Conservation (phyloP, 345 rosid species). For the Rhizophora apiculata region DNA sequence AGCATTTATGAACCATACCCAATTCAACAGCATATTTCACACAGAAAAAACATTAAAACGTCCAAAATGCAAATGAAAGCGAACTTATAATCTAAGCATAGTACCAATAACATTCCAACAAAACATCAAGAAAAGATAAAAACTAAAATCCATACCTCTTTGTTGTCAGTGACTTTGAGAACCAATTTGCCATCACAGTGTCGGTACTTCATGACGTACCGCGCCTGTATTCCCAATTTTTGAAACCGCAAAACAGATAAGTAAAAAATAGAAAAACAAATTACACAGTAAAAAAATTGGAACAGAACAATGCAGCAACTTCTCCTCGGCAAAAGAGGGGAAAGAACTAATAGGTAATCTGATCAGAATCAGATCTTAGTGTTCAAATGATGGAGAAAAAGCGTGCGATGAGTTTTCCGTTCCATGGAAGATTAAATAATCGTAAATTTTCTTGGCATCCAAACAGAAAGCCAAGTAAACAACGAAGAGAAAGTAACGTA, state of each 20-base stretch:
- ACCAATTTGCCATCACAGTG: constrained; percentile 94
- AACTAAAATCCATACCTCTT: constrained; percentile 50
- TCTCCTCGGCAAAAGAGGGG: background rate
- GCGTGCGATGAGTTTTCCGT: too few species aligned
- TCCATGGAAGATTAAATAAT: too few species aligned
- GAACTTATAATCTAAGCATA: background rate
- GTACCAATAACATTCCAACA: constrained; percentile 10
- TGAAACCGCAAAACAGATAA: constrained; percentile 3
- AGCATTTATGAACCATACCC: background rate
- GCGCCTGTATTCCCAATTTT: constrained; percentile 48
- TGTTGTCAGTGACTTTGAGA: constrained; percentile 97
- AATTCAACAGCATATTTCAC: background rate
- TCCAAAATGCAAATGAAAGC: background rate
- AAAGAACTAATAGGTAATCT: background rate
- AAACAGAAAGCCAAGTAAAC: constrained; percentile 15
- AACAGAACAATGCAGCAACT: background rate
- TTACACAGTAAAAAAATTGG: background rate
- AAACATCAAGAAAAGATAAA: background rate
- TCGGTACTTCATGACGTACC: constrained; percentile 87
- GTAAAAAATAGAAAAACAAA: background rate
- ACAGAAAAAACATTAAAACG: too few species aligned
- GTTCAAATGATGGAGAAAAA: background rate
- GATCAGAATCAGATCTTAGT: background rate
- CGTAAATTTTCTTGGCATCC: constrained; percentile 10
- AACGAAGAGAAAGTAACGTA: constrained; percentile 27